phyloP scores from a whole-genome alignment of 305 asterid species.

The Fraxinus sp. region DNA sequence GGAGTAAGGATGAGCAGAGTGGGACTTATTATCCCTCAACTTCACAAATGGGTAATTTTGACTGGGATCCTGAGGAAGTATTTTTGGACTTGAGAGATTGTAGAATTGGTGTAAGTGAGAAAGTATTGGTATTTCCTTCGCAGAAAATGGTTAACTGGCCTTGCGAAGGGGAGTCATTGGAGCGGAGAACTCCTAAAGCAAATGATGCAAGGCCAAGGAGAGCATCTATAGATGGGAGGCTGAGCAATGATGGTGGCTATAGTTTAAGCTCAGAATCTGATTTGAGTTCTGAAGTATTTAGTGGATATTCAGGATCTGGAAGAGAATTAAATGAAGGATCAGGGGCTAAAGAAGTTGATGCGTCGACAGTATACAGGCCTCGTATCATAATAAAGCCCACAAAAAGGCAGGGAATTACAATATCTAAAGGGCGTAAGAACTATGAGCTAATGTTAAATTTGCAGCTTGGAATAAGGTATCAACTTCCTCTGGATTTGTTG shows the following conservation, averaged over 20 bases:
- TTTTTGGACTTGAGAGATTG: slow-evolving; percentile 46
- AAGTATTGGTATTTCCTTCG: slow-evolving; percentile 61
- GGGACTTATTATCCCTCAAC: slow-evolving; percentile 78
- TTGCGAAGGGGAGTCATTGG: slow-evolving; percentile 44
- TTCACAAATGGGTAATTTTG: slow-evolving; percentile 42
- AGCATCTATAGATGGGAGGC: slow-evolving; percentile 43
- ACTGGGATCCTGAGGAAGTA: slow-evolving; percentile 77
- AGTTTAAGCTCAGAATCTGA: slow-evolving; percentile 57
- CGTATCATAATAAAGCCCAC: slow-evolving; percentile 50
- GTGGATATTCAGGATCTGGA: slow-evolving; percentile 33
- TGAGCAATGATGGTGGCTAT: slow-evolving; percentile 30
- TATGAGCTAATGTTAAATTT: slow-evolving; percentile 92
- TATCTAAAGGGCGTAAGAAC: slow-evolving; percentile 75
- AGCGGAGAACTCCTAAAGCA: slow-evolving; percentile 28
- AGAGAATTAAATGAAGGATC: slow-evolving; percentile 40
- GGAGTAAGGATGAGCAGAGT: slow-evolving; percentile 76
- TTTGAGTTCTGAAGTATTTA: slow-evolving; percentile 37
- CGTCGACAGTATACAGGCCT: slow-evolving; percentile 36
- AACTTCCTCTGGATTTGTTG: slow-evolving; percentile 15
- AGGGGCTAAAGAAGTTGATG: slow-evolving; percentile 38
- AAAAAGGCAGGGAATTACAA: slow-evolving; percentile 59
- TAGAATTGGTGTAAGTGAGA: slow-evolving; percentile 45
- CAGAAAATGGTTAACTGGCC: slow-evolving; percentile 63
- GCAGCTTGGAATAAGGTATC: slow-evolving; percentile 92
- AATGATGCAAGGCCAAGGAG: slow-evolving; percentile 30